phyloP scores from a whole-genome alignment of 805 yeast genomes.

The Isabelozyma gotoi region DNA sequence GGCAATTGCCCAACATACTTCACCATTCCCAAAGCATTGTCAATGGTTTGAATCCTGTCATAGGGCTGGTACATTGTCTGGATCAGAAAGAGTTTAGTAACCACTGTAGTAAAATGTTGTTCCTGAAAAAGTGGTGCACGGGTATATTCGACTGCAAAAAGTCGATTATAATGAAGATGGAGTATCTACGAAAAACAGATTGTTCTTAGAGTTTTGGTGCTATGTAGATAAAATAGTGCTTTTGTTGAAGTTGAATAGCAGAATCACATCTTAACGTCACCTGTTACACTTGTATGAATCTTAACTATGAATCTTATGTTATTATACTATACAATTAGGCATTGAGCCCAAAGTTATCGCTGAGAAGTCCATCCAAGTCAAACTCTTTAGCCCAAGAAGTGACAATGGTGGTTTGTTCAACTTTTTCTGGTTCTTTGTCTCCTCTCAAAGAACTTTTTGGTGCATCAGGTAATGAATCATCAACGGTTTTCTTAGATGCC shows the following conservation, averaged over 20 bases:
- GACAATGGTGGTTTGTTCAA: constrained; percentile 78
- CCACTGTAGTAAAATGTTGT: neutral
- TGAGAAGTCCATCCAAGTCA: constrained; percentile 80
- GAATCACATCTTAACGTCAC: too few relatives aligned
- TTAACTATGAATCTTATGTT: too few relatives aligned
- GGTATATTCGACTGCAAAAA: neutral
- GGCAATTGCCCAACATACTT: constrained; percentile 60
- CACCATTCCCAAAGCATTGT: constrained; percentile 61
- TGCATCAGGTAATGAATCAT: constrained; percentile 23
- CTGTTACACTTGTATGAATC: too few relatives aligned
- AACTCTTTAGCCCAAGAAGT: constrained; percentile 90
- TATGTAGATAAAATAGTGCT: too few relatives aligned
- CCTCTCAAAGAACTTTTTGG: constrained; percentile 41
- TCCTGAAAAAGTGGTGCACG: neutral
- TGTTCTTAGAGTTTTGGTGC: too few relatives aligned
- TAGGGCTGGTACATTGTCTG: constrained; percentile 1
- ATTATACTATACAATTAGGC: neutral
- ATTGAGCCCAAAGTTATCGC: constrained; percentile 39
- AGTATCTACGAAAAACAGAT: too few relatives aligned
- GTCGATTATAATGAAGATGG: too few relatives aligned
- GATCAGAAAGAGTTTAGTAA: neutral
- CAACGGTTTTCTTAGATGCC: constrained; percentile 34
- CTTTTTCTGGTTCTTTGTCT: constrained; percentile 46
- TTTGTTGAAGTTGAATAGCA: too few relatives aligned
- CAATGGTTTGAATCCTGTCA: constrained; percentile 25